Percentiles rank a stretch among this genome's conserved stretches.
Conservation (phyloP, 805 yeast genomes). For the Spathaspora girioi region DNA sequence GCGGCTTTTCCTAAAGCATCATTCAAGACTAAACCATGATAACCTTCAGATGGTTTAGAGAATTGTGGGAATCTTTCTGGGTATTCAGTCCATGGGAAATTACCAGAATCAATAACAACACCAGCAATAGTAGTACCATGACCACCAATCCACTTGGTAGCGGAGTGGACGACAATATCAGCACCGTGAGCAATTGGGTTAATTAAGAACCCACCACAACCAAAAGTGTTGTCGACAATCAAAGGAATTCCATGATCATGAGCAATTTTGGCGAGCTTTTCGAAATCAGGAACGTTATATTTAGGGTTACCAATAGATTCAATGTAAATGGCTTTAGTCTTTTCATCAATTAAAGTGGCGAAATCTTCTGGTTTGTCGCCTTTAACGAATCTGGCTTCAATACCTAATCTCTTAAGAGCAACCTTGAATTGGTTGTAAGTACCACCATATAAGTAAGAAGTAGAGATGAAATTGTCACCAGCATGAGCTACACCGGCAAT, state of each 20-base stretch:
- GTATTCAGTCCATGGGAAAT: conserved; percentile 84
- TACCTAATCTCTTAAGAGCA: conserved; percentile 83
- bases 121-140: conserved; percentile 96
- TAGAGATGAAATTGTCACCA: conserved; percentile 88
- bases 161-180: conserved; percentile 89
- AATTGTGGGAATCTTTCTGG: conserved; percentile 90
- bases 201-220: conserved; percentile 90
- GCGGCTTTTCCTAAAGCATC: conserved; percentile 82
- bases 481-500: conserved; percentile 76
- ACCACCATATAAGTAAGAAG: conserved; percentile 90
- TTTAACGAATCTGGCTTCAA: conserved; percentile 77
- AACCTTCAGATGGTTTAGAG: conserved; percentile 86
- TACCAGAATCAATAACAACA: conserved; percentile 85
- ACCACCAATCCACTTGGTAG: conserved; percentile 97
- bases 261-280: conserved; percentile 67
- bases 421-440: conserved; percentile 94
- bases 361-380: conserved; percentile 79
- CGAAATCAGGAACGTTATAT: conserved; percentile 89
- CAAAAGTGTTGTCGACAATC: conserved; percentile 94
- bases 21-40: conserved; percentile 81
- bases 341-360: conserved; percentile 70
- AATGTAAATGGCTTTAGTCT: conserved; percentile 84
- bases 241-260: conserved; percentile 86
- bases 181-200: conserved; percentile 88
- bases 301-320: conserved; percentile 94